Conservation (phyloP, 2,329 filamentous ascomycete species). For the Penicillium capsulatum region DNA sequence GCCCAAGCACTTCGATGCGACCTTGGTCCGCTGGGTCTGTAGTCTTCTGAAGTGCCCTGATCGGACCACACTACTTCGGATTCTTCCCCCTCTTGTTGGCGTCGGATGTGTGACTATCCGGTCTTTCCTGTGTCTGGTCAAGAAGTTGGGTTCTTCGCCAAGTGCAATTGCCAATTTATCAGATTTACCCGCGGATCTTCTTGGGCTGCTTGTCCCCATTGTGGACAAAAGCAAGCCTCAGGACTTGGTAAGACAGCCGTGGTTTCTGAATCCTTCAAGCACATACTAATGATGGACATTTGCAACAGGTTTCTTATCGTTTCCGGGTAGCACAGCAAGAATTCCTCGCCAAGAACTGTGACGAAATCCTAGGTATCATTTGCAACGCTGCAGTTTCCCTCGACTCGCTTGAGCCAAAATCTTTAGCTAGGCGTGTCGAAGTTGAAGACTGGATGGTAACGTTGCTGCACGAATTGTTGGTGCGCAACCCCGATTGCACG, state of each 20-base stretch:
- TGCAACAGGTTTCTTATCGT: constrained; percentile 35
- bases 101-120: constrained; percentile 45
- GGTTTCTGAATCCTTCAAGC: neutral
- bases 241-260: constrained; percentile 30
- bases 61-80: constrained; percentile 29
- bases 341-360: constrained; percentile 33
- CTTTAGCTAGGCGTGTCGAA: constrained; percentile 8
- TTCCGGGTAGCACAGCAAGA: constrained; percentile 40
- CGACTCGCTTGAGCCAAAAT: constrained; percentile 7
- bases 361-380: constrained; percentile 33
- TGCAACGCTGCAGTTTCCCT: constrained; percentile 29
- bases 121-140: constrained; percentile 37
- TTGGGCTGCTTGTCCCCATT: constrained; percentile 30
- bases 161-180: constrained; percentile 25
- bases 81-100: constrained; percentile 42
- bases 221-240: constrained; percentile 13
- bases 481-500: constrained; percentile 30
- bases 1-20: constrained; percentile 41
- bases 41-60: constrained; percentile 34
- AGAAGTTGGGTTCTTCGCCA: constrained; percentile 28
- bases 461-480: constrained; percentile 34
- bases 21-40: constrained; percentile 43
- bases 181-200: constrained; percentile 29
- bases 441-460: constrained; percentile 24
- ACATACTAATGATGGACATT: neutral